These are phyloP conservation scores for Aurifilum marmelostoma DNA, from an alignment of 2,329 filamentous ascomycete genomes.

Conservation along the genomic window DNA sequence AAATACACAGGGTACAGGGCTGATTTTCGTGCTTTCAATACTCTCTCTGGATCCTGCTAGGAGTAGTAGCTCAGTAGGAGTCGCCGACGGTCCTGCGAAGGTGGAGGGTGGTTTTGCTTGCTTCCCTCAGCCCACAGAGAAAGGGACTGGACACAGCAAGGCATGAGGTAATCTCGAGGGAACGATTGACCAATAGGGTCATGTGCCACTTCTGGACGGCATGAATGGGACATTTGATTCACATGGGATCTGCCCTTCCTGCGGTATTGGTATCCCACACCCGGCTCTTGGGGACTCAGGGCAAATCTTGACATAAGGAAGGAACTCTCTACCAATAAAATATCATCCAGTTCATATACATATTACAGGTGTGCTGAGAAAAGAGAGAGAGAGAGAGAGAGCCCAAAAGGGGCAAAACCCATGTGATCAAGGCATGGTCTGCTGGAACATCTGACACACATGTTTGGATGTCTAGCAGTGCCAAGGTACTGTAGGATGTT, in stretches of 20 bases:
- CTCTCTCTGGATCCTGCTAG: neutral
- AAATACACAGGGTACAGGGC: slow-evolving; percentile 13
- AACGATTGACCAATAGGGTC: neutral
- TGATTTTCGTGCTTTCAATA: neutral
- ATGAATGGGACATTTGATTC: neutral
- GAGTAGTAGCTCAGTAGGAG: neutral
- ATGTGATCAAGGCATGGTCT: neutral
- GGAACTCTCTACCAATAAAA: neutral
- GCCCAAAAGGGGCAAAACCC: no score
- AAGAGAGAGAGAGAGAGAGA: neutral
- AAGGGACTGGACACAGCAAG: neutral
- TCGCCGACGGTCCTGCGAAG: neutral
- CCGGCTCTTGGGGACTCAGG: slow-evolving; percentile 23
- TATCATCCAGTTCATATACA: neutral
- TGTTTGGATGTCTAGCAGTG: no score
- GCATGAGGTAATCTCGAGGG: neutral
- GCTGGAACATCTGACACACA: neutral
- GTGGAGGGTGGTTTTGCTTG: neutral
- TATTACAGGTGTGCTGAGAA: neutral
- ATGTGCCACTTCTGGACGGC: neutral
- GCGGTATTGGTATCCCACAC: neutral
- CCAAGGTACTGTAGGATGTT: neutral
- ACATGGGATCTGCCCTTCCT: neutral
- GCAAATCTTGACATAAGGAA: slow-evolving; percentile 1
- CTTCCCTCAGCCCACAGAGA: neutral